Base-by-base conservation (phyloP, 805 yeast species). In the Priceomyces carsonii region DNA sequence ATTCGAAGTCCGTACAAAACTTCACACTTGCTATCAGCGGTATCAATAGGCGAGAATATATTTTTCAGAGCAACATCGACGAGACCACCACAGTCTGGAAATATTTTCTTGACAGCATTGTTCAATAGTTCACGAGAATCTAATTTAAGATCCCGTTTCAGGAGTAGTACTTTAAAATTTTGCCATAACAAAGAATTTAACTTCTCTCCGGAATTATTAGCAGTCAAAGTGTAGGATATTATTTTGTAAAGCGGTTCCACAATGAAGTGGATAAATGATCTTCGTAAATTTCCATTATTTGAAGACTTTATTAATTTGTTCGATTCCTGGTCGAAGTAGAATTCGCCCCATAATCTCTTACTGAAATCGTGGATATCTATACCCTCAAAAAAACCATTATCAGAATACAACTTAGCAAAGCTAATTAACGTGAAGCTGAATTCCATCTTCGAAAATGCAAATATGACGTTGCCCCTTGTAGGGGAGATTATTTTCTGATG, bases 211-310 rank as follows among this genome's bases (percentile, higher is more conserved):
- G 59, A 55, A 2, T 75, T 59, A 12, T 74, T 73, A 22, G 73
- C 66, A 0, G 87, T 69, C 8, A 91, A 51, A 0, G 85, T 68
- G 32, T 76, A 70, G 0, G 87, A 69, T 23, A 81, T 61, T 6
- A 90, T 53, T 53, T 91, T 90, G 62, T 89, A 91, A 8, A 91
- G 50, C 2, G 98, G 99, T 17, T 77, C 79, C 6, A 89, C 60
- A 6, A 93, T 70, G 47, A 88, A 83, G 29, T 70, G 65, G 5
- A 74, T 71, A 55, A 91, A 85, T 1, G 87, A 55, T 35, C 77
- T 26, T 47, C 62, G 27, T 32, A 41, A 20, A 34, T 42, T 21
- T 39, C 57, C 51, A 18, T 40, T 53, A 30, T 28, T 36, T 35
- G 59, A 62, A 31, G 44, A 47, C 22, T 54, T 54, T 0, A 70